Evolutionary conservation across 176 grass and related monocot species (phyloP), one percentile per base, ranked within the genome.

Genomic region (Tuctoria greenei): DNA sequence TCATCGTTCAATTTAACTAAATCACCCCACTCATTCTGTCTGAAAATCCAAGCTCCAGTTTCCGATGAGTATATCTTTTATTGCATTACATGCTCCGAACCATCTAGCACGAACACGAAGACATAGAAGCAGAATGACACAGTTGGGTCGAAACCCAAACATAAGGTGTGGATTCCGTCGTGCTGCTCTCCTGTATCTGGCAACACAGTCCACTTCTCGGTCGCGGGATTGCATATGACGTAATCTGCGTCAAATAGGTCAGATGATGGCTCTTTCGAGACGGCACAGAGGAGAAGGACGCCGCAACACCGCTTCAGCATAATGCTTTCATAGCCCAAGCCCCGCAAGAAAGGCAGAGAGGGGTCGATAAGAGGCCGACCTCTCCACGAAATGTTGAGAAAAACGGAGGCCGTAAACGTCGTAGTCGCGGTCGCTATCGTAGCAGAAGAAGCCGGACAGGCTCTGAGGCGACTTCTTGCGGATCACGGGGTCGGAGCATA

Each of bases 21-120:
- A 1, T 50, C 20, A 17, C n/a, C 21, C 59, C 27, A 76, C 42
- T 45, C 59, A 63, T 18, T 9, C 27, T 49, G 40, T 42, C n/a
- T 61, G 6, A 15, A 21, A 50, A 13, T 23, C 59, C 59, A 76
- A 34, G 40, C 26, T 36, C 41, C 73, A 47, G 41, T 36, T 12
- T 76, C 41, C 13, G 73, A 76, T 23, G 58, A 76, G 73, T 76
- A 76, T 10, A 76, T 76, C 11, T 42, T 6, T 41, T 47, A 25
- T 63, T 46, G 17, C 10, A 2, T 9, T 4, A 20, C 16, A 8
- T 40, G 8, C 8, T 6, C 4, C 39, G 39, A 40, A 8, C 1
- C 4, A 40, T 40, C 5, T 2, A 46, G 1, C 26, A 13, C 13
- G 17, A 61, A 7, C 10, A 31, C 0, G 42, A 76, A 62, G 14